Evolutionary conservation across 352 stramenopile genomes (phyloP), one percentile per base, ranked within the genome.

Genomic region (Phytopythium aichiense): DNA sequence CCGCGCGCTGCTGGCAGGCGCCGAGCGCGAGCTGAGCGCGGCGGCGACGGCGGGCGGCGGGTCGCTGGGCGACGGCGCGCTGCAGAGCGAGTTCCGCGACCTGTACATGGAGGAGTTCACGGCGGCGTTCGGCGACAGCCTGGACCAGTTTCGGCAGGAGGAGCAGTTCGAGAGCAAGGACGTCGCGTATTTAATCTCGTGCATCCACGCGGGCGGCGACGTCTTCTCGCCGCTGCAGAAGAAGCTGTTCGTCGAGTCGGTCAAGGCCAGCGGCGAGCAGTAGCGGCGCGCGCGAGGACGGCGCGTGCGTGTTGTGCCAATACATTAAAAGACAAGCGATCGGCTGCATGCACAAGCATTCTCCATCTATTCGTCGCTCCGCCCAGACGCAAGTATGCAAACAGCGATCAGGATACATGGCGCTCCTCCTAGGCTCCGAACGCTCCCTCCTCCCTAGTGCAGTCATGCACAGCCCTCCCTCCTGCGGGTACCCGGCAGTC

Each of bases 121-220:
- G 33, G 75, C 76, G 20, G 82, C 82, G 2, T 95, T 95, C 64
- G 87, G 84, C 30, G 87, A 95, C 55, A 86, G 94, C 38, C 62
- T 95, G 50, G 77, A 95, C 65, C 71, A 86, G 59, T 94, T 94
- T 65, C 87, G 87, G 33, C 87, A 89, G 65, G 87, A 95, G 64
- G 85, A 94, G 60, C 72, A 77, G 67, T 95, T 95, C 64, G 82
- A 93, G 57, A 90, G 74, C 65, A 92, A 88, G 61, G 87, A 95
- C 69, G 87, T 95, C 66, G 77, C 71, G 48, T 93, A 91, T 89
- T 91, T 95, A 86, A 93, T 95, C 67, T 91, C 83, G 43, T 91
- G 84, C 63, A 94, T 95, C 65, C 79, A 92, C 55, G 74, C 81
- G 12, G 82, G 85, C 30, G 83, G 72, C 51, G 85, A 95, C 69